phyloP scores from a whole-genome alignment of 2,329 filamentous ascomycete species.

The Colletotrichum higginsianum region DNA sequence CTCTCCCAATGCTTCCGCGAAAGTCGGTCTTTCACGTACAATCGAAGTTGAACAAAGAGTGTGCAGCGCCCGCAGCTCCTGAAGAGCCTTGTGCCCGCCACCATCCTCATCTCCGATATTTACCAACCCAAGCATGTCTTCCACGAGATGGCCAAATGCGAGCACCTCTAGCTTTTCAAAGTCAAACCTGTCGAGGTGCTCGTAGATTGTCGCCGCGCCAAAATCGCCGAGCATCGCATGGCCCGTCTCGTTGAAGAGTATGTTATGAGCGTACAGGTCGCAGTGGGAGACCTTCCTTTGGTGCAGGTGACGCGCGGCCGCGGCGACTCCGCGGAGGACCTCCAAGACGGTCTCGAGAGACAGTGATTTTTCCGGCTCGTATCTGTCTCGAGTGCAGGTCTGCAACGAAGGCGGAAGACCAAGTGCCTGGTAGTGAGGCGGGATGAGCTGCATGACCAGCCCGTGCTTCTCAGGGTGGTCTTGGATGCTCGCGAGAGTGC shows the following conservation, averaged over 20 bases:
- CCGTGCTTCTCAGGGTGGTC: slow-evolving; percentile 58
- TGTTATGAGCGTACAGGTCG: slow-evolving; percentile 64
- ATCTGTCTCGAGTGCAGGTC: slow-evolving; percentile 62
- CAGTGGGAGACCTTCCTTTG: slow-evolving; percentile 60
- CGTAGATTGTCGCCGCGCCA: slow-evolving; percentile 63
- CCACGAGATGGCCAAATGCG: slow-evolving; percentile 63
- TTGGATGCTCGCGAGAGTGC: slow-evolving; percentile 60
- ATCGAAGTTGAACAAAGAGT: slow-evolving; percentile 46
- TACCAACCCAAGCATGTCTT: slow-evolving; percentile 59
- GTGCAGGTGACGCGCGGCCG: slow-evolving; percentile 61
- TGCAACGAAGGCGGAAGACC: slow-evolving; percentile 61
- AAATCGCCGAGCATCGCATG: slow-evolving; percentile 64
- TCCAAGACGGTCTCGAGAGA: slow-evolving; percentile 49
- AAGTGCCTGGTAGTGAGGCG: slow-evolving; percentile 58
- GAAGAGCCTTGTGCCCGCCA: slow-evolving; percentile 26
- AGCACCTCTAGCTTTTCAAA: slow-evolving; percentile 63
- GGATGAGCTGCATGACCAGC: slow-evolving; percentile 63
- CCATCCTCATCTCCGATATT: slow-evolving; percentile 30
- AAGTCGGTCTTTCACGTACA: slow-evolving; percentile 51
- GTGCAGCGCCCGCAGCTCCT: slow-evolving; percentile 49
- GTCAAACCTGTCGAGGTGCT: slow-evolving; percentile 42
- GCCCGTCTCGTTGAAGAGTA: slow-evolving; percentile 56
- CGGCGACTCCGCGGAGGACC: slow-evolving; percentile 59
- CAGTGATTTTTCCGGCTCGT: slow-evolving; percentile 50
- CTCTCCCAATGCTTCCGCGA: slow-evolving; percentile 48